A percentile compares a stretch with the other conserved stretches of the same genome.
These are phyloP conservation scores for Epithemia pelagica DNA, from an alignment of 108 stramenopile species.

Conservation along the genomic window DNA sequence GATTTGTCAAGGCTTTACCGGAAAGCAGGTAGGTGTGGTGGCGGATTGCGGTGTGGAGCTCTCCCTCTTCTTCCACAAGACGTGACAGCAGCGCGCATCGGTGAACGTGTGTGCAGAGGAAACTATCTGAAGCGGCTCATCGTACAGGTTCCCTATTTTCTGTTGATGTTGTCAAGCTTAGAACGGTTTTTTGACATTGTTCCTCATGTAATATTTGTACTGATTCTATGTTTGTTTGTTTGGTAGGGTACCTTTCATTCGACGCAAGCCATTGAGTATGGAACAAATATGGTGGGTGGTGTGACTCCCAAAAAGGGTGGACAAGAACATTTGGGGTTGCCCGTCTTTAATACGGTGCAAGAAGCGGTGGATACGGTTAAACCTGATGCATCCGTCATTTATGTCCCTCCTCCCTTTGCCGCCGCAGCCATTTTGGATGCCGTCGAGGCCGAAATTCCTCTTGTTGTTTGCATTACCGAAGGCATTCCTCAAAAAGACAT, in stretches of 20 bases:
- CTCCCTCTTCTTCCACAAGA: too few species aligned
- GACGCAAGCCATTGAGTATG: slow-evolving; percentile 95
- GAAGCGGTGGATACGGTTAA: slow-evolving; percentile 80
- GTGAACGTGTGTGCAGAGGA: too few species aligned
- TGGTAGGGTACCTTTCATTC: slow-evolving; percentile 85
- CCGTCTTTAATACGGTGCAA: slow-evolving; percentile 93
- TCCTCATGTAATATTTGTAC: too few species aligned
- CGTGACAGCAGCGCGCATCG: neutral
- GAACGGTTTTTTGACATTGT: too few species aligned
- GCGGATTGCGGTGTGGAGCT: too few species aligned
- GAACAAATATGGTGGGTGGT: slow-evolving; percentile 97
- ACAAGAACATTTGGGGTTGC: slow-evolving; percentile 84
- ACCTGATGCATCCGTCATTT: slow-evolving; percentile 98
- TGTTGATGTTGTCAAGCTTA: too few species aligned
- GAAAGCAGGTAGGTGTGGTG: slow-evolving; percentile 78
- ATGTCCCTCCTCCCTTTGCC: slow-evolving; percentile 96
- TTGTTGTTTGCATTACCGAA: slow-evolving; percentile 99
- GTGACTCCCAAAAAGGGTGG: slow-evolving; percentile 98
- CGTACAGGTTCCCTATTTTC: too few species aligned
- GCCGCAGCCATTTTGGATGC: slow-evolving; percentile 93
- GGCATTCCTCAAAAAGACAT: slow-evolving; percentile 99
- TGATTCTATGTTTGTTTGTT: too few species aligned
- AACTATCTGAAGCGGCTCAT: too few species aligned
- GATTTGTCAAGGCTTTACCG: slow-evolving; percentile 99
- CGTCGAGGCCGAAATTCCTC: slow-evolving; percentile 89